Conservation (phyloP, 139 green algal species). For the Trebouxia sp. region DNA sequence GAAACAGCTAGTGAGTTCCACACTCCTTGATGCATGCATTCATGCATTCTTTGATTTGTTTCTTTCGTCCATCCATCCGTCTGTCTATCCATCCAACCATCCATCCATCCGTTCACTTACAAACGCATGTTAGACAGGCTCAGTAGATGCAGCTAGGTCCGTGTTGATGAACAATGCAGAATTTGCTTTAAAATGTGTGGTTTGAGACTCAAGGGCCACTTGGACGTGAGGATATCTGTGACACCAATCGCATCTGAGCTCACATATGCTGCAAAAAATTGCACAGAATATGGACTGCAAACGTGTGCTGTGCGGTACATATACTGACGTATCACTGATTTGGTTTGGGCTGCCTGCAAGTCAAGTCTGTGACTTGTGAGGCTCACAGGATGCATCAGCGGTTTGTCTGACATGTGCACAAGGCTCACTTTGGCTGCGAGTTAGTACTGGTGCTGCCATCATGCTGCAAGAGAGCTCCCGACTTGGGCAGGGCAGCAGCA, state of each 20-base stretch:
- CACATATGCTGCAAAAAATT: neutral
- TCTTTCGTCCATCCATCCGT: neutral
- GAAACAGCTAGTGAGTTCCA: neutral
- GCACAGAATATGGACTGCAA: too few relatives aligned
- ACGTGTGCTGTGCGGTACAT: neutral
- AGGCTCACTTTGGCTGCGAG: too few relatives aligned
- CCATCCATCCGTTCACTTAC: neutral
- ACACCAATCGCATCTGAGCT: neutral
- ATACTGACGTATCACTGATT: neutral
- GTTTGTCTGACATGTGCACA: neutral
- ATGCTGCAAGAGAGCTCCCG: too few relatives aligned
- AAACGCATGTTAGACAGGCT: neutral
- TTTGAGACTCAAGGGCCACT: neutral
- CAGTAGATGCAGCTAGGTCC: neutral
- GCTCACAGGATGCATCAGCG: too few relatives aligned
- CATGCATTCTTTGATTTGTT: neutral
- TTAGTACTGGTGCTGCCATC: too few relatives aligned
- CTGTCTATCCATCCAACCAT: neutral
- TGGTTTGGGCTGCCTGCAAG: neutral
- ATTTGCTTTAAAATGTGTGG: neutral
- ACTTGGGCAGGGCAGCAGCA: too few relatives aligned
- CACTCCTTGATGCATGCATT: neutral
- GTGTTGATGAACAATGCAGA: neutral
- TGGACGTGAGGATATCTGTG: neutral
- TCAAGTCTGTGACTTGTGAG: neutral